Evolutionary conservation across 2,329 filamentous ascomycete species (phyloP), one percentile per base, ranked within the genome.

Genomic region (Calcarisporium arbuscula): DNA sequence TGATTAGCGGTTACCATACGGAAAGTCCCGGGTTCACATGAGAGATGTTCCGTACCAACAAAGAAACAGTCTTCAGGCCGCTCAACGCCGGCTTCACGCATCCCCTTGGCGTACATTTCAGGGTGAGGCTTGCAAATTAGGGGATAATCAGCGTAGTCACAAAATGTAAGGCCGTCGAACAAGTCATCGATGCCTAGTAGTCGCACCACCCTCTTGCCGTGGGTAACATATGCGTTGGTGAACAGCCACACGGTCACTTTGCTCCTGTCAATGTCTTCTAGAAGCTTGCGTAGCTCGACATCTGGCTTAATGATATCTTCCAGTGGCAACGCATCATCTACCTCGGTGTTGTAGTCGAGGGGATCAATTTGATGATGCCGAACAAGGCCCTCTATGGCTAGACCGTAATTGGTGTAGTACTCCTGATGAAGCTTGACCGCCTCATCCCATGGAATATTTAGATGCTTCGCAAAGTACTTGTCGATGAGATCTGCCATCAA

Each of bases 311-410:
- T 82, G 52, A 96, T 77, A 14, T 74, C 69, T 52, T 95, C 86
- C 4, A 98, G 72, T 0, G 92, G 89, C 16, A 98, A 65, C 4
- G 92, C 92, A 57, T 98, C 92, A 54, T 98, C 92, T 10, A 98
- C 92, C 61, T 94, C 82, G 45, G 75, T 65, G 58, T 98, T 98
- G 68, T 96, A 98, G 36, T 94, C 88, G 5, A 98, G 70, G 2
- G 92, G 85, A 52, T 96, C 86, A 50, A 98, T 94, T 60, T 94
- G 80, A 65, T 98, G 92, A 61, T 95, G 85, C 8, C 87, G 80
- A 23, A 95, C 86, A 2, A 98, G 74, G 2, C 92, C 92, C 64
- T 96, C 88, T 44, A 98, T 94, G 19, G 92, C 92, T n/a, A 98
- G 77, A 19, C 94, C 92, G 57, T 98, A 98, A 58, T 85, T 88